Conservation (phyloP, 371 early-diverging fungal species). For the Blakeslea trispora region DNA sequence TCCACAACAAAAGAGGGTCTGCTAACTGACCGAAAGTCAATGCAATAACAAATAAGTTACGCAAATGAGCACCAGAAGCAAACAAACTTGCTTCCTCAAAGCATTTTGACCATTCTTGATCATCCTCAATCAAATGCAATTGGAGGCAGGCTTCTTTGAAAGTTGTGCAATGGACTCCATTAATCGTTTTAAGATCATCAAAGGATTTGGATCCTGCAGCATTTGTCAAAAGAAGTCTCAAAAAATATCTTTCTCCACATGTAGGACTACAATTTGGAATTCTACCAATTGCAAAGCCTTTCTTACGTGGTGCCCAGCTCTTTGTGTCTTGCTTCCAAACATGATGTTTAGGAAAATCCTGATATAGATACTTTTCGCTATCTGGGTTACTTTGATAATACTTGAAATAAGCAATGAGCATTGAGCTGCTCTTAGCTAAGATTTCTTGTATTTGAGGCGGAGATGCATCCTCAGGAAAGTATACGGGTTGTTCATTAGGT, state of each 20-base stretch:
- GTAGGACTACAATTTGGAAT: constrained; percentile 2
- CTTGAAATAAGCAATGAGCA: constrained; percentile 4
- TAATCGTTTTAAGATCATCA: background rate
- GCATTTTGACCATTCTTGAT: background rate
- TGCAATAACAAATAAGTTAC: background rate
- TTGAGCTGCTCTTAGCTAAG: background rate
- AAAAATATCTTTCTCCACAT: background rate
- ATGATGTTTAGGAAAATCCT: constrained; percentile 7
- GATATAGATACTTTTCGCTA: background rate
- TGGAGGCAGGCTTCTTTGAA: background rate
- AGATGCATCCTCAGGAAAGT: too few species aligned
- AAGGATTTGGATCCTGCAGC: background rate
- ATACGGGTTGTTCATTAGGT: background rate
- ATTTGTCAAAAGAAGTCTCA: background rate
- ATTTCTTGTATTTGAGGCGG: background rate
- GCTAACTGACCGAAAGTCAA: background rate
- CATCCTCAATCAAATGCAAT: background rate
- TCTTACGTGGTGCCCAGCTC: background rate
- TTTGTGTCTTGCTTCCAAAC: background rate
- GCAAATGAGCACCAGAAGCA: background rate
- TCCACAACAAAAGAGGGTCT: background rate
- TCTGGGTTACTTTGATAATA: background rate
- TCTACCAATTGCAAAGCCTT: constrained; percentile 4
- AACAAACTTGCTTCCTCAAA: background rate
- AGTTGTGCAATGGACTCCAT: background rate